Conservation (phyloP, 2,329 filamentous ascomycete species). For the Fusarium mundagurra region DNA sequence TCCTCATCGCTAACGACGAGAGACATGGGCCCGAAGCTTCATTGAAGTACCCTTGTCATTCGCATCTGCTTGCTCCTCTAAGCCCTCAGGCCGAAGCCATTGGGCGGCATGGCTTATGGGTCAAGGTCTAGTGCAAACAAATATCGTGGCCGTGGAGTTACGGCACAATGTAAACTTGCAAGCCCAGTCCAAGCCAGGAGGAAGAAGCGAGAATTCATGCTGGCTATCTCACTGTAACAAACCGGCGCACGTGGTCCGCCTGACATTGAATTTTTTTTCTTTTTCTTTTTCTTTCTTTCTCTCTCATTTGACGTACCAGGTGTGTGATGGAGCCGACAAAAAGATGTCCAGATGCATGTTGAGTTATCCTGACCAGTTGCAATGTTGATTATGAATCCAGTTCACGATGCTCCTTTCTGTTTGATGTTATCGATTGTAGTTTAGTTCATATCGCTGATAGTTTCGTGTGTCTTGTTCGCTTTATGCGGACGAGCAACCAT, state of each 20-base stretch:
- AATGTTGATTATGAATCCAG: slow-evolving; percentile 11
- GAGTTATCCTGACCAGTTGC: slow-evolving; percentile 18
- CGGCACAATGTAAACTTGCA: slow-evolving; percentile 14
- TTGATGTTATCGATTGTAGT: slow-evolving; percentile 7
- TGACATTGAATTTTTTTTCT: neutral
- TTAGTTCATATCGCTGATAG: slow-evolving; percentile 3
- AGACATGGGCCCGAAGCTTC: slow-evolving; percentile 20
- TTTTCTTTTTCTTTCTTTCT: neutral
- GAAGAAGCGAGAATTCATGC: slow-evolving; percentile 6
- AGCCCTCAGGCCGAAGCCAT: slow-evolving; percentile 28
- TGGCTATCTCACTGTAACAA: slow-evolving; percentile 22
- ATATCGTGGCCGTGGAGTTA: slow-evolving; percentile 29
- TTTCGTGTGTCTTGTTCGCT: slow-evolving; percentile 13
- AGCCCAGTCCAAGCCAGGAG: slow-evolving; percentile 12
- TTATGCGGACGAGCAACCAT: slow-evolving; percentile 19
- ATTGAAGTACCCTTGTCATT: slow-evolving; percentile 21
- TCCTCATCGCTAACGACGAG: slow-evolving; percentile 23
- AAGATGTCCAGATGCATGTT: slow-evolving; percentile 17
- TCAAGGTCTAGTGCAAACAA: slow-evolving; percentile 34
- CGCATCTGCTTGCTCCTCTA: slow-evolving; percentile 22
- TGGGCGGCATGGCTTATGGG: slow-evolving; percentile 31
- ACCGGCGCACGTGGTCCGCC: slow-evolving; percentile 24
- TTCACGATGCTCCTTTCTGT: neutral
- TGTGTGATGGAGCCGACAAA: slow-evolving; percentile 12
- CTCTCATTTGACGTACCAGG: slow-evolving; percentile 7